Base-by-base conservation (phyloP, 2,329 filamentous ascomycete genomes). In the Fusarium sp. region DNA sequence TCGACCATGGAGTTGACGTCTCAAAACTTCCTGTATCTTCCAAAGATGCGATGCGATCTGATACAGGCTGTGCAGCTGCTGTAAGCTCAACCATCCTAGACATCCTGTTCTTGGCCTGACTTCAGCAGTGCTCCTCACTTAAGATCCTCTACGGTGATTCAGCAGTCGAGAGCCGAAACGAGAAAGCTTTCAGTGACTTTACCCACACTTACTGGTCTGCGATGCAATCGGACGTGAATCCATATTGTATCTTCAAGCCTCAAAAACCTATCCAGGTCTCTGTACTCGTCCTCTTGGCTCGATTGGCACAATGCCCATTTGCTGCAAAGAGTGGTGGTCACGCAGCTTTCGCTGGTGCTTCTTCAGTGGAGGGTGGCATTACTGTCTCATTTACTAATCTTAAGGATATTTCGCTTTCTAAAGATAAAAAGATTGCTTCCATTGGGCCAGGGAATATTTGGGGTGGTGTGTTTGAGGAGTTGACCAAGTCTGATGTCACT, bases 251-350 rank as follows among this genome's bases (percentile, higher is more conserved):
- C 26, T 68, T 68, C 48, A 46, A 65, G 19, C 65, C 65, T n/a
- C 45, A 43, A 7, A 35, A 28, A n/a, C 22, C 47, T 4, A 40
- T 5, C 3, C 46, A 68, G 0, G 37, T 65, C 7, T 66, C 67
- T 2, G 43, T 66, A 9, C 14, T 46, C 8, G 30, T 68, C 2
- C 37, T 68, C 1, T 10, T 69, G 9, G 44, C 67, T 15, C 61
- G 65, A 6, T 28, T 66, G n/a, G 40, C 51, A 4, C 50, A 57
- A 30, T 70, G 65, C 30, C 54, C 67, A 1, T 70, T 68, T 67
- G 80, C 83, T 0, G 77, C 80, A 32, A 80, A 80, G 41, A 80
- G 81, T 53, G 82, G 82, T n/a, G 83, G 82, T 0, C 83, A 85
- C 64, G 77, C 79, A 7, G 76, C 79, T 7, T 81, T 81, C 63